These are phyloP conservation scores for Nepenthes mirabilis DNA, from an alignment of 148 eudicot genomes.

Conservation along the genomic window DNA sequence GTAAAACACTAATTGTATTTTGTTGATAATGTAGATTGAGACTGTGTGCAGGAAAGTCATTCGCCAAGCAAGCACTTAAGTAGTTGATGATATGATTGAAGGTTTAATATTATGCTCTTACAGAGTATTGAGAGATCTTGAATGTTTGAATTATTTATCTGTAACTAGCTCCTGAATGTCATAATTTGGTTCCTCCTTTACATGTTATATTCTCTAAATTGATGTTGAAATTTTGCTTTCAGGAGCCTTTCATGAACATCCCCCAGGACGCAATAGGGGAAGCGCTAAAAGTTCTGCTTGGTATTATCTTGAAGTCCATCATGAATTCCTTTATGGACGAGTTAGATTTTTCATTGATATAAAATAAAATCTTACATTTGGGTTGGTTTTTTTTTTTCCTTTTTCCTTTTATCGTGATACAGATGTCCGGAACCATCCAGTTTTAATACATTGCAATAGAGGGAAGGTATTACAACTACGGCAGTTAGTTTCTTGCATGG, in stretches of 20 bases:
- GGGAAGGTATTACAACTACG: conserved; percentile 51
- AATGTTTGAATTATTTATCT: neutral
- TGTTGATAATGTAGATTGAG: too few species aligned
- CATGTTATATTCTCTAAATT: neutral
- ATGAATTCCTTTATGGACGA: neutral
- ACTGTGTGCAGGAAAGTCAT: too few species aligned
- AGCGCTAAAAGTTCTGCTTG: conserved; percentile 66
- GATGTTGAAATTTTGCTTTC: conserved; percentile 5
- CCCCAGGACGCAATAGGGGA: conserved; percentile 68
- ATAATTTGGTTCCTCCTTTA: neutral
- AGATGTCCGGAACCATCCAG: conserved; percentile 76
- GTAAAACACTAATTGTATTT: too few species aligned
- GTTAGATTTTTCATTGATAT: neutral
- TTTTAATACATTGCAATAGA: conserved; percentile 86
- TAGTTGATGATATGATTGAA: too few species aligned
- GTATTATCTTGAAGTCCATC: conserved; percentile 13
- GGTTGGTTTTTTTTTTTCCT: neutral
- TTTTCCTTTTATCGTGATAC: conserved; percentile 1
- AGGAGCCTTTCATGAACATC: conserved; percentile 89
- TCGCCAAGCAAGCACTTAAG: too few species aligned
- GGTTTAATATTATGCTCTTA: too few species aligned
- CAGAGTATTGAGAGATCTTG: neutral
- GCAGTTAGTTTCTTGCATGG: neutral
- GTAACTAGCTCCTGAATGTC: neutral
- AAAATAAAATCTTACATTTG: neutral